Evolutionary conservation across 2,329 filamentous ascomycete genomes (phyloP).

Genomic region (Akanthomyces uredinophilus): DNA sequence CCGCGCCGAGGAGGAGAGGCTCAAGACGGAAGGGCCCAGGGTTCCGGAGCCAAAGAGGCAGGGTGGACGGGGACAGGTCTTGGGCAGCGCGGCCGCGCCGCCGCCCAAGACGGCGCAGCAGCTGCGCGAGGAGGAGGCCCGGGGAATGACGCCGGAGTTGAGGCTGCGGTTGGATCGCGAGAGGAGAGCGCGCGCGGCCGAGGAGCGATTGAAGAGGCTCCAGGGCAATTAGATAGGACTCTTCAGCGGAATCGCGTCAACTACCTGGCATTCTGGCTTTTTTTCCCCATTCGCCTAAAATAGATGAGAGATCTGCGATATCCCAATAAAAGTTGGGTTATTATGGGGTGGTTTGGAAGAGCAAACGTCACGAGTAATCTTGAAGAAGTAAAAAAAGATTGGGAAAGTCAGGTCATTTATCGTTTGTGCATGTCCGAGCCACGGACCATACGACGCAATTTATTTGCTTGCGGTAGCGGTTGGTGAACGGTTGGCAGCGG

Average conservation of each 20-base stretch:
- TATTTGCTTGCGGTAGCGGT: too few relatives aligned
- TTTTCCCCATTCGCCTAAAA: too few relatives aligned
- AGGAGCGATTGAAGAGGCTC: constrained; percentile 74
- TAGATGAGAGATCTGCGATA: neutral
- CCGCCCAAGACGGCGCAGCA: constrained; percentile 72
- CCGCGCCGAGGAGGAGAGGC: constrained; percentile 66
- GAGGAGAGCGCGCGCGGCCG: constrained; percentile 81
- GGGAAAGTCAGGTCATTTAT: too few relatives aligned
- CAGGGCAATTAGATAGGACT: constrained; percentile 33
- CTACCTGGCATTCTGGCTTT: neutral
- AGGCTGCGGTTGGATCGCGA: constrained; percentile 79
- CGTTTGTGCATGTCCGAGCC: too few relatives aligned
- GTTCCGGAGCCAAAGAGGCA: constrained; percentile 44
- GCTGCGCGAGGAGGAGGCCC: constrained; percentile 73
- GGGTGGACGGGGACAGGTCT: constrained; percentile 40
- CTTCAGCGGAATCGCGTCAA: neutral
- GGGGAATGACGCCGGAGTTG: constrained; percentile 85
- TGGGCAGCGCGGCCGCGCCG: constrained; percentile 29
- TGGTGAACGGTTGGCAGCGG: neutral
- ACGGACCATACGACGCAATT: too few relatives aligned
- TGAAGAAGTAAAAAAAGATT: too few relatives aligned
- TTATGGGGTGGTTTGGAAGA: neutral
- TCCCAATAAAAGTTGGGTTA: neutral
- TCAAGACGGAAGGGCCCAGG: constrained; percentile 62
- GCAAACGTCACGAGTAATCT: too few relatives aligned